Conservation (phyloP, 306 rosid genomes). For the Castanospermum australe region DNA sequence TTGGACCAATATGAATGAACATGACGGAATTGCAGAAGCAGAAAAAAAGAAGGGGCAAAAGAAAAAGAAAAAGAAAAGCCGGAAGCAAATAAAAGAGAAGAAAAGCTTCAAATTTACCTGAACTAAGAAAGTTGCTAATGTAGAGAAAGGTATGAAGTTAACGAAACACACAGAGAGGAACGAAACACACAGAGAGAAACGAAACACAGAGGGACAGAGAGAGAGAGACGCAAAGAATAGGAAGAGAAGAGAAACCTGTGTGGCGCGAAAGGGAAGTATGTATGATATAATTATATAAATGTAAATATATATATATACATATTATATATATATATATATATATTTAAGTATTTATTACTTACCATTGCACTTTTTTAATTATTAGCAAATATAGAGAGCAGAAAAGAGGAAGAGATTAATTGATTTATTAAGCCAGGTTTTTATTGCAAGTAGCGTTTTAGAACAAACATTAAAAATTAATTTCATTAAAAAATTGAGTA, state of each 20-base stretch:
- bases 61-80: not conserved
- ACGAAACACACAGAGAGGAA: not conserved
- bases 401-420: too few species aligned
- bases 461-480: too few species aligned
- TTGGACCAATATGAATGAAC: not conserved
- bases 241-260: constrained; percentile 27
- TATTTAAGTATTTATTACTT: not conserved
- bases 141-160: not conserved
- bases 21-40: not conserved
- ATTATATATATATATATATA: not conserved
- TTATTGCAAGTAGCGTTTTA: too few species aligned
- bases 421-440: too few species aligned
- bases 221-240: not conserved
- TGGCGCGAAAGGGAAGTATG: constrained; percentile 32
- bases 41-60: not conserved
- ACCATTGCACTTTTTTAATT: too few species aligned
- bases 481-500: too few species aligned
- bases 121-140: not conserved
- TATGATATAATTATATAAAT: not conserved
- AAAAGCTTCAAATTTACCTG: not conserved
- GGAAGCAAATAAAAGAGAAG: not conserved
- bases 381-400: too few species aligned
- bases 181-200: not conserved
- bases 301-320: not conserved
- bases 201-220: not conserved